Base-by-base conservation (phyloP, 2,329 filamentous ascomycete species). In the Ophiostoma sp. region DNA sequence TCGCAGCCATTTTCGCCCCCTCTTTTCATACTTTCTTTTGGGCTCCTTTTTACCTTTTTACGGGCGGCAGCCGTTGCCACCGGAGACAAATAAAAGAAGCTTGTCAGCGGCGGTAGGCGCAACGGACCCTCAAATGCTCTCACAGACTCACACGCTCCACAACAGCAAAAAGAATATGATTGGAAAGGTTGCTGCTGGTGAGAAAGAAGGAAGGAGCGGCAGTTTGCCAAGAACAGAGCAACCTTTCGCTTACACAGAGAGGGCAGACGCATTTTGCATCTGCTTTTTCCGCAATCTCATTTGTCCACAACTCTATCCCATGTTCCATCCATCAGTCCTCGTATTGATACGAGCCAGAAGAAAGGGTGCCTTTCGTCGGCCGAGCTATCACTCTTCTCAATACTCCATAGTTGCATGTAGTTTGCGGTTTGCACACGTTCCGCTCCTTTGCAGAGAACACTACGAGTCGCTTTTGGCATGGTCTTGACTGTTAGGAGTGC, bases 241-340 rank as follows among this genome's bases (percentile, higher is more conserved):
- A 19, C 25, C 9, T 31, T 42, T 33, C 22, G 19, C 42, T 68
- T 68, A 42, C n/a, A 68, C 42, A 31, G 42, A 68, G 42, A 68
- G 25, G 64, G 64, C 64, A 68, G 64, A 42, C 64, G 39, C 42
- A 50, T 45, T 28, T 17, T 22, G n/a, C 36, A 64, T 66, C 61
- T 66, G 61, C 61, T 9, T 28, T 45, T 45, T 12, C 61, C 7
- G 9, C 61, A 42, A 28, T 19, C 61, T 66, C 36, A 25, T 66
- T 66, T 45, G 36, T 5, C 22, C 33, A 28, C 45, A n/a, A 28
- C 4, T 22, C 17, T 17, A 33, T 48, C 42, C 19, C 64, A 33
- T 33, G 22, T 31, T 33, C 42, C 42, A 50, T 68, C 28, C 15
- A 19, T 12, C 59, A 42, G 3, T n/a, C 19, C 25, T 66, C 22